These are phyloP conservation scores for Xylariaceae sp. DNA, from an alignment of 2,329 filamentous ascomycete genomes.

Conservation along the genomic window DNA sequence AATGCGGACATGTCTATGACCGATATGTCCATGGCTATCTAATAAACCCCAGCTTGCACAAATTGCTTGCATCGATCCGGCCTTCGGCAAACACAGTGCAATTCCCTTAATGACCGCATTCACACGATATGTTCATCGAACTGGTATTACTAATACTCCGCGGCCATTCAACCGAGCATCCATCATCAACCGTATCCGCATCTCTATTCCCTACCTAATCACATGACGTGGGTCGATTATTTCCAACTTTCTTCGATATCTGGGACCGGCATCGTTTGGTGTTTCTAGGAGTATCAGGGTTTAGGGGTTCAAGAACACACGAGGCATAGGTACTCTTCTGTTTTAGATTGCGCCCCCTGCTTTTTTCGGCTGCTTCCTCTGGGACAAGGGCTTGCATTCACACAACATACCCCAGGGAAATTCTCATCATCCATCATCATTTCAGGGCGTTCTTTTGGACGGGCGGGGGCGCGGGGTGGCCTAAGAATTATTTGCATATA, in stretches of 20 bases:
- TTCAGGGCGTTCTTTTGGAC: constrained; percentile 15
- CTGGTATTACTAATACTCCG: constrained; percentile 15
- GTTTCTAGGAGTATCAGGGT: constrained; percentile 27
- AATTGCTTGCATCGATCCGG: not conserved
- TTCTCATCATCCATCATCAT: constrained; percentile 17
- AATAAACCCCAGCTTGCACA: constrained; percentile 9
- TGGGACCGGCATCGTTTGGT: constrained; percentile 24
- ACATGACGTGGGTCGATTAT: constrained; percentile 14
- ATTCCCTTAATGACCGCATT: not conserved
- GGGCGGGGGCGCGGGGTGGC: not conserved
- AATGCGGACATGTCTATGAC: constrained; percentile 28
- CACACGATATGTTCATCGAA: constrained; percentile 9
- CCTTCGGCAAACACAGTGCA: not conserved
- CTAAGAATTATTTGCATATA: not conserved
- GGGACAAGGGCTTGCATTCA: constrained; percentile 24
- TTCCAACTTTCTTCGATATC: constrained; percentile 19
- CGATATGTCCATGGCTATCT: constrained; percentile 32
- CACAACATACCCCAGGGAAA: constrained; percentile 22
- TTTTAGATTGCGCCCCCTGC: not conserved
- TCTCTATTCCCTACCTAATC: constrained; percentile 17
- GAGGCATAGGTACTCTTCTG: constrained; percentile 22
- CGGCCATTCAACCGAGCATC: not conserved
- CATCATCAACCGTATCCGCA: not conserved
- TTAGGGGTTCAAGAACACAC: constrained; percentile 14
- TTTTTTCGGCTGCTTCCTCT: constrained; percentile 17